Evolutionary conservation across 768 basidiomycete genomes (phyloP).

Genomic region (Suillus subaureus): DNA sequence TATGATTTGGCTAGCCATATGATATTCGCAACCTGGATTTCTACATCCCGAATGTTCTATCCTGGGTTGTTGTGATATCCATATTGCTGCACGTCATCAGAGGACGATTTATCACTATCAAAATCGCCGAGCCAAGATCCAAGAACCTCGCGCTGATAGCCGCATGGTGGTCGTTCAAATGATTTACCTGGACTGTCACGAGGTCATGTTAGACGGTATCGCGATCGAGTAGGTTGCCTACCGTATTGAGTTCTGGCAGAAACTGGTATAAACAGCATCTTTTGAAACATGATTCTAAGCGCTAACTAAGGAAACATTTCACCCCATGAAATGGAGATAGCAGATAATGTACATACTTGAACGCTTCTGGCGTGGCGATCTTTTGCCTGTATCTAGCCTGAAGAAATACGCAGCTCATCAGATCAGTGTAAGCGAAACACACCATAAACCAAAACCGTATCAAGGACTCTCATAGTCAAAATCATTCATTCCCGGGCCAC

Average conservation of each 20-base stretch:
- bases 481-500: background rate
- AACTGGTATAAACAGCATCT: background rate
- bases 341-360: background rate
- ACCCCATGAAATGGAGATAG: background rate
- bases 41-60: background rate
- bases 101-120: background rate
- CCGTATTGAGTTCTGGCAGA: background rate
- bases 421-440: background rate
- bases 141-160: background rate
- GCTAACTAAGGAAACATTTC: background rate
- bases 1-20: conserved; percentile 7
- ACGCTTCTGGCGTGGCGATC: background rate
- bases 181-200: background rate
- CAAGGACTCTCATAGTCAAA: background rate
- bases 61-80: too few relatives aligned
- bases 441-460: background rate
- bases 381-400: background rate
- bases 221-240: background rate
- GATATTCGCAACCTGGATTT: background rate
- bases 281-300: background rate
- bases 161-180: background rate
- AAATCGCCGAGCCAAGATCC: background rate
- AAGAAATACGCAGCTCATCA: background rate
- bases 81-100: background rate
- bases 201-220: background rate